Percentiles rank a stretch among this genome's conserved stretches.
These are phyloP conservation scores for Pythium grandisporangium DNA, from an alignment of 352 stramenopile genomes.

Conservation along the genomic window DNA sequence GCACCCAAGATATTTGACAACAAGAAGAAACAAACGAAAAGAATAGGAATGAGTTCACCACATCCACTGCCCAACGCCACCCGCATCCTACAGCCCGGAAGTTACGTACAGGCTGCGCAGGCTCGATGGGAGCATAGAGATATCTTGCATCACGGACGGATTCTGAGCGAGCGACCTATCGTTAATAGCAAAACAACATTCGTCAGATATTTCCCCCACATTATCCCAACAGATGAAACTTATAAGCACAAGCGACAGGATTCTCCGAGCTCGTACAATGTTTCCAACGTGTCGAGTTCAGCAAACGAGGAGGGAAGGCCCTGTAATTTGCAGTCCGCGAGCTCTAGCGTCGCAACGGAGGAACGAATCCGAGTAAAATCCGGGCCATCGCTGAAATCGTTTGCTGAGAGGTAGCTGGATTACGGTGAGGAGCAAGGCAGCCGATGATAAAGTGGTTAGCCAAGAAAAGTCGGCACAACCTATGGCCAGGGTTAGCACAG, in stretches of 20 bases:
- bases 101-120: background rate
- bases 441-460: background rate
- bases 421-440: background rate
- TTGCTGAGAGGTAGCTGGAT: background rate
- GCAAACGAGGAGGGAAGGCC: background rate
- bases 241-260: background rate
- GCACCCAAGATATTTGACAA: background rate
- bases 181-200: background rate
- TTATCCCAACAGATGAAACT: background rate
- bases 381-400: slow-evolving; percentile 3
- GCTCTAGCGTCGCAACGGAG: background rate
- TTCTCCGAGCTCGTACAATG: slow-evolving; percentile 1
- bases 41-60: background rate
- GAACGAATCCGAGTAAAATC: slow-evolving; percentile 2
- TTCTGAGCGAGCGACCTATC: background rate
- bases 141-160: background rate
- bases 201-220: background rate
- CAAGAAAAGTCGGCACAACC: background rate
- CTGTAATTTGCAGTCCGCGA: background rate
- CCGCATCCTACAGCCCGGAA: background rate
- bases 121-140: background rate
- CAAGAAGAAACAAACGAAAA: background rate
- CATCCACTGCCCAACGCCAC: background rate
- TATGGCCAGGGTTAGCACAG: background rate
- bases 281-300: background rate